A percentile compares a stretch with the other conserved stretches of the same genome.
Conservation (phyloP, 2,329 filamentous ascomycete genomes). For the Penicillium rolfsii region DNA sequence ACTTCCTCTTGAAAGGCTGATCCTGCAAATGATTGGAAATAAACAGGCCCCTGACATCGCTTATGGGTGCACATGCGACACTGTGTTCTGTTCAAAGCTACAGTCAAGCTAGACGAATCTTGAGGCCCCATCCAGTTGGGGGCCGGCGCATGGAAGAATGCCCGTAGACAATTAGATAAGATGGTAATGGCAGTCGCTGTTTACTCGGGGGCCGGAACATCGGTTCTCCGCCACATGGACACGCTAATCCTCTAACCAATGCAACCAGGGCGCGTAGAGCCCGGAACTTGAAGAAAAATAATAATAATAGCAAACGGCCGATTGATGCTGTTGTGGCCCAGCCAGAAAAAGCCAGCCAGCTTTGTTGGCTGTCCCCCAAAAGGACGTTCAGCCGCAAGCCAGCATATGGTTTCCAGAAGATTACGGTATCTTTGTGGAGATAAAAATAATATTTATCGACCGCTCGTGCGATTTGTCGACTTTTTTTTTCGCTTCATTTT, state of each 20-base stretch:
- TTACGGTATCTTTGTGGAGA: no score
- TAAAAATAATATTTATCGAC: no score
- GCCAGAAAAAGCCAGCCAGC: no score
- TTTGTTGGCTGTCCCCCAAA: no score
- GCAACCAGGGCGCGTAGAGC: background rate
- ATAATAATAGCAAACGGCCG: no score
- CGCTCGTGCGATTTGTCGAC: no score
- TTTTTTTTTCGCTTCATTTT: no score
- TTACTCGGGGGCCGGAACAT: background rate
- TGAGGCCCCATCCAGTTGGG: background rate
- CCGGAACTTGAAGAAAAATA: background rate
- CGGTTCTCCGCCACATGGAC: background rate
- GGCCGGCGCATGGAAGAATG: background rate
- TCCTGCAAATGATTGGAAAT: no score
- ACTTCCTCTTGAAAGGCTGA: background rate
- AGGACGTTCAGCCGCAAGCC: no score
- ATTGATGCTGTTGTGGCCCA: no score
- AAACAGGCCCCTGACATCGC: background rate
- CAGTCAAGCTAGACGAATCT: background rate
- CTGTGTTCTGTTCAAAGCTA: background rate
- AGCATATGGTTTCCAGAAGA: no score
- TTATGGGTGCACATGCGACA: background rate
- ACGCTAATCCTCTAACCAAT: background rate
- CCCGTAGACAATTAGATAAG: no score
- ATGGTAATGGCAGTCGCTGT: background rate